Base-by-base conservation (phyloP, 305 asterid species). In the Nicotiana rustica region DNA sequence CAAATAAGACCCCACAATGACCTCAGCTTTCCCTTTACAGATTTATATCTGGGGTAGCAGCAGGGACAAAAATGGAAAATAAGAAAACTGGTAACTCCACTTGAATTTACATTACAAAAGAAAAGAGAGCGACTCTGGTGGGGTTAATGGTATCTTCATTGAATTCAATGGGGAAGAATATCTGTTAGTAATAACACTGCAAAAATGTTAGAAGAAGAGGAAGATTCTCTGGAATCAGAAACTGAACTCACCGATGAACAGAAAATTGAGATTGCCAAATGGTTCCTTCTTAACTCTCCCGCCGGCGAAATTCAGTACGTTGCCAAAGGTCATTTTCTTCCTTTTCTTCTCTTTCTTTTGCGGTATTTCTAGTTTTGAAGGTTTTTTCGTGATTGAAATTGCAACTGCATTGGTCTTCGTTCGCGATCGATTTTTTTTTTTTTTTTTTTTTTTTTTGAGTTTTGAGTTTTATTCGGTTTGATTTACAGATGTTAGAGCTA, bases 251-350 rank as follows among this genome's bases (percentile, higher is more conserved):
- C 90, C 77, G 93, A 89, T 80, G 81, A 91, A 81, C 95, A 96
- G 87, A 96, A 90, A 84, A 89, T 94, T 79, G 97, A 93, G 89
- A 91, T 96, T 83, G 96, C 98, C 83, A 96, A 92, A 90, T 94
- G 99, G 99, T 96, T 96, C 87, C 97, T 96, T 77, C 97, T 96
- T 85, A 96, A 96, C 82, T 91, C 98, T 76, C 99, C 99, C 77
- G 88, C 97, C 86, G 99, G 98, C 78, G 99, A 96, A 91, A 91
- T 94, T 88, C 96, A 94, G 84, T 96, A 92, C 89, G 92, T 96
- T 44, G 96, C 98, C 84, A 94, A 92, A 92, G 99, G 99, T 96
- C 41, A 31, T 71, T 31, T 15, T 14, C 29, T 36, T 12, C 56
- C 17, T 38, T 66, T 55, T 67, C 6, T 1, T 35, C 21, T 62